Percentiles rank a stretch among this genome's conserved stretches.
Conservation (phyloP, 179 eudicot species). For the Nepenthes alata region DNA sequence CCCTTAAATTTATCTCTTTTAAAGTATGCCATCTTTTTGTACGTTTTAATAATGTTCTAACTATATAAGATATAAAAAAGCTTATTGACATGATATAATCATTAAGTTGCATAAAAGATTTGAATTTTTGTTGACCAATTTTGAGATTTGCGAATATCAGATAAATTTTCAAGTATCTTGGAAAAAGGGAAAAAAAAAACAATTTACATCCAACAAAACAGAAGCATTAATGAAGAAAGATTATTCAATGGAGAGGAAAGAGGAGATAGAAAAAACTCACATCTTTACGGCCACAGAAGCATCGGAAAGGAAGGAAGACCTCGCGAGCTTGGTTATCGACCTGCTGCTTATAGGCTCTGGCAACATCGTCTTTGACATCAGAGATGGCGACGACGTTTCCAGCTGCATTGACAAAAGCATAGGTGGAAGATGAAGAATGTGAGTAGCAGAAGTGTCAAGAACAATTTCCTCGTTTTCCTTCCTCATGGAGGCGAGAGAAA, state of each 20-base stretch:
- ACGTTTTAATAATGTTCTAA: no score
- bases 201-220: no score
- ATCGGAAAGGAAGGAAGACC: conserved; percentile 46
- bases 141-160: no score
- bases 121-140: no score
- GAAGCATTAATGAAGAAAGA: no score
- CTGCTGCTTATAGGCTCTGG: conserved; percentile 6
- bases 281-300: conserved; percentile 53
- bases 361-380: conserved; percentile 5
- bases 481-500: neutral
- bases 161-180: no score
- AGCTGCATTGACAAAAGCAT: neutral
- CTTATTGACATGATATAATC: neutral
- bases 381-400: neutral
- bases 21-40: no score
- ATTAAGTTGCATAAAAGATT: neutral
- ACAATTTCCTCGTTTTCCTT: neutral
- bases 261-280: conserved; percentile 8
- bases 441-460: neutral
- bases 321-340: conserved; percentile 17
- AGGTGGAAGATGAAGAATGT: neutral
- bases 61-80: no score
- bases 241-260: neutral
- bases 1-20: no score
- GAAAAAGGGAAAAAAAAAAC: no score